A percentile compares a stretch with the other conserved stretches of the same genome.
phyloP scores from a whole-genome alignment of 495 filamentous ascomycete genomes.

The Trichocladium antarcticum region DNA sequence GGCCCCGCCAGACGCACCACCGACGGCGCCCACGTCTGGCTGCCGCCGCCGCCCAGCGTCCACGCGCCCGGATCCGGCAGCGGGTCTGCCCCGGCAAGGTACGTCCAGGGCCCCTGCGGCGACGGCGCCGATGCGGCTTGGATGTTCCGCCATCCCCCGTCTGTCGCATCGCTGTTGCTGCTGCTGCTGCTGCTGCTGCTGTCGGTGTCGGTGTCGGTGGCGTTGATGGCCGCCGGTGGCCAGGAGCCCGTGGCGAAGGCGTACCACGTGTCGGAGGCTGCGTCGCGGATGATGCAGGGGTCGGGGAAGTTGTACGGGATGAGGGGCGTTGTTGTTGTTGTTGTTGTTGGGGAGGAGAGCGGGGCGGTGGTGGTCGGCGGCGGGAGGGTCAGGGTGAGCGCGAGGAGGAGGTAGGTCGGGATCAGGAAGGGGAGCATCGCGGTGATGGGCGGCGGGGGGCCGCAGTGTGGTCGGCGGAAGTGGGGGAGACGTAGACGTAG shows the following conservation, averaged over 20 bases:
- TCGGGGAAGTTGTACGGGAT: conserved; percentile 28
- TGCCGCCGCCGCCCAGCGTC: conserved; percentile 14
- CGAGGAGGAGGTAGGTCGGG: not conserved
- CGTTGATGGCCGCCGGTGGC: no score
- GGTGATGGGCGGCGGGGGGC: not conserved
- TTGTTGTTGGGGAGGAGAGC: not conserved
- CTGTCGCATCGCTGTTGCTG: not conserved
- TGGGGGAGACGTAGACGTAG: not conserved
- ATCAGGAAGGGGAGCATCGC: not conserved
- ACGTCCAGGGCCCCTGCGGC: conserved; percentile 22
- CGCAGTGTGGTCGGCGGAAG: not conserved
- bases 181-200: not conserved
- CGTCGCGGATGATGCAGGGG: conserved; percentile 25
- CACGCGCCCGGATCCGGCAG: conserved; percentile 23
- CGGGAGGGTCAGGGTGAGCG: not conserved
- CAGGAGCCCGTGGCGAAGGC: conserved; percentile 29
- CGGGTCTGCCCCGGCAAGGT: conserved; percentile 18
- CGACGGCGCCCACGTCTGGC: conserved; percentile 42
- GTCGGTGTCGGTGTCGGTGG: not conserved
- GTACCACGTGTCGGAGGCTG: conserved; percentile 24
- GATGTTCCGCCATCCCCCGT: conserved; percentile 17
- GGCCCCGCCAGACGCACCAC: conserved; percentile 25
- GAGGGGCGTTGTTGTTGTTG: not conserved
- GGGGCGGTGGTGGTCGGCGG: not conserved
- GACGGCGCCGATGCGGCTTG: conserved; percentile 25